These are phyloP conservation scores for Cytidiella melzeri DNA, from an alignment of 768 basidiomycete species.

Conservation along the genomic window DNA sequence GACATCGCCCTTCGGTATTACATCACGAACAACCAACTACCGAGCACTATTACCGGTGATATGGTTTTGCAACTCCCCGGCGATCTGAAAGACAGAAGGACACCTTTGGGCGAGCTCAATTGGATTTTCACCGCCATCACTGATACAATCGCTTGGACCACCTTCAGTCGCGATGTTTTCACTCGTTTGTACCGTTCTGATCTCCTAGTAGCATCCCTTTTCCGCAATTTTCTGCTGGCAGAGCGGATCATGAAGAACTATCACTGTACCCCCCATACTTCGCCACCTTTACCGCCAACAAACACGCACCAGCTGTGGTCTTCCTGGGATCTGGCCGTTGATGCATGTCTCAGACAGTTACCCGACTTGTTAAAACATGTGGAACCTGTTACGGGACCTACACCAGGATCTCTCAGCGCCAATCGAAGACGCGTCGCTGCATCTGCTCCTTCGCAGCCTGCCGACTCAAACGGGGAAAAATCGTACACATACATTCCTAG, in stretches of 20 bases:
- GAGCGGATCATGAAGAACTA: slow-evolving; percentile 98
- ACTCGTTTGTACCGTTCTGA: slow-evolving; percentile 93
- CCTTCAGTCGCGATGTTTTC: slow-evolving; percentile 90
- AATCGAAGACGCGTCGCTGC: slow-evolving; percentile 22
- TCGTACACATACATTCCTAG: slow-evolving; percentile 78
- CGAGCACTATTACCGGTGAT: slow-evolving; percentile 74
- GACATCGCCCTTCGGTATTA: slow-evolving; percentile 95
- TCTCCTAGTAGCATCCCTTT: slow-evolving; percentile 90
- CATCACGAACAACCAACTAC: slow-evolving; percentile 84
- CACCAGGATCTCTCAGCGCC: slow-evolving; percentile 16
- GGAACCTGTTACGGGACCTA: slow-evolving; percentile 17
- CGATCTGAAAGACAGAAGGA: slow-evolving; percentile 92
- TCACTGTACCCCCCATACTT: slow-evolving; percentile 92
- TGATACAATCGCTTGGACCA: slow-evolving; percentile 99
- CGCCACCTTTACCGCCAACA: slow-evolving; percentile 88
- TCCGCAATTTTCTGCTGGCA: slow-evolving; percentile 95
- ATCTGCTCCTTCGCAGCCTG: slow-evolving; percentile 9
- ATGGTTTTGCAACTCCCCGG: slow-evolving; percentile 95
- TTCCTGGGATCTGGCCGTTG: slow-evolving; percentile 96
- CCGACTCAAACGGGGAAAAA: slow-evolving; percentile 27
- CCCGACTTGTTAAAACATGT: slow-evolving; percentile 60
- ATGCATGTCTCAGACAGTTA: slow-evolving; percentile 90
- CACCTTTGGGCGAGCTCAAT: slow-evolving; percentile 96
- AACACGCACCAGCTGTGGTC: slow-evolving; percentile 96
- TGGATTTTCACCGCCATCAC: slow-evolving; percentile 99